Evolutionary conservation across 345 rosid species (phyloP).

Genomic region (Lepidium didymum): DNA sequence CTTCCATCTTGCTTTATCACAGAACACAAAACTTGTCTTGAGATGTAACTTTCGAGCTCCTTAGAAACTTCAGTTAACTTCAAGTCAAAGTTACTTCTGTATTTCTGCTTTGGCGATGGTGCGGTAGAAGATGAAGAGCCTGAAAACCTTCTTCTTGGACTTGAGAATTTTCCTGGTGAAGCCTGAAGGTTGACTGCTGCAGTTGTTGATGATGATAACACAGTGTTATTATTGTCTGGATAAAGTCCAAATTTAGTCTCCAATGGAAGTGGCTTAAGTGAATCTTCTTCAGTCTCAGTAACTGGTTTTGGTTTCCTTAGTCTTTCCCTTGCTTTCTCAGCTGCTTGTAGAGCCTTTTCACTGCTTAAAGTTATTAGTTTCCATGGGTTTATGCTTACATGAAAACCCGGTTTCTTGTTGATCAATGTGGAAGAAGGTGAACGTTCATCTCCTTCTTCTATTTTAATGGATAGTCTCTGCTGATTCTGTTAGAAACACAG

Average conservation of each 20-base stretch:
- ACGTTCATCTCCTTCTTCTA: slow-evolving; percentile 41
- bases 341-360: slow-evolving; percentile 82
- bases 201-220: slow-evolving; percentile 40
- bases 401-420: slow-evolving; percentile 64
- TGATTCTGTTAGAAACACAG: slow-evolving; percentile 37
- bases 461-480: slow-evolving; percentile 56
- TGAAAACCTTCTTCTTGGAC: slow-evolving; percentile 89
- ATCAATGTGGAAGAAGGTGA: slow-evolving; percentile 41
- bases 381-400: slow-evolving; percentile 85
- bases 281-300: slow-evolving; percentile 29
- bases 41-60: slow-evolving; percentile 84
- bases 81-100: slow-evolving; percentile 75
- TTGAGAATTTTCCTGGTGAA: slow-evolving; percentile 65
- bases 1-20: slow-evolving; percentile 61
- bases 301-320: slow-evolving; percentile 47
- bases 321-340: slow-evolving; percentile 85
- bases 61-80: slow-evolving; percentile 81
- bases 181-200: slow-evolving; percentile 37
- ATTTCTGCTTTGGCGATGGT: slow-evolving; percentile 71
- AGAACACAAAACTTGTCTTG: slow-evolving; percentile 82
- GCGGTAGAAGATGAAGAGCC: slow-evolving; percentile 39
- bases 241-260: slow-evolving; percentile 76
- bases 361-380: slow-evolving; percentile 66
- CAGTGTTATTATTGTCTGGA: slow-evolving; percentile 36
- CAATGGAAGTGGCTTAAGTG: slow-evolving; percentile 66